Base-by-base conservation (phyloP, 2,329 filamentous ascomycete species). In the Arachnomyces sp. region DNA sequence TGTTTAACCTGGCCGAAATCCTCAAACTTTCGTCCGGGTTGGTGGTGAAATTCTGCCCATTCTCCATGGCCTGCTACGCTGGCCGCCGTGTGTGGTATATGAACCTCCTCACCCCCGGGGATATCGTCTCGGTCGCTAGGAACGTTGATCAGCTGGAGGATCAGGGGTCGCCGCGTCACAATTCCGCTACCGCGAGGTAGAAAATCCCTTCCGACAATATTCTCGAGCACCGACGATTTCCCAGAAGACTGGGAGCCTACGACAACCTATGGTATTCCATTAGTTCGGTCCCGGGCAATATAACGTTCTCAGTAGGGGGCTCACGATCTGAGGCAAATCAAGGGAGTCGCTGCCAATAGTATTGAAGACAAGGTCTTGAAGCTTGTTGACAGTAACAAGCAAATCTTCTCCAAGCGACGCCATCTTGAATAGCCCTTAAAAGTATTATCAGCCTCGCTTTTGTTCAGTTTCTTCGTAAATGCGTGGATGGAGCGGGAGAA, bases 281-380 rank as follows among this genome's bases (percentile, higher is more conserved):
- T 25, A 25, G 21, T 25, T 5, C 5, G 21, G 21, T 25, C 21
- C 21, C 9, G 15, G 6, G 9, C 15, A 13, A 34, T 14, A 11
- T 28, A 13, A 14, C 15, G 15, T 6, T 4, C 12, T 13, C 17
- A 16, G 4, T 15, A 15, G n/a, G 39, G 14, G 49, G 71, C 80
- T 60, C 81, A 95, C 92, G 75, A 98, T 98, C 71, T 98, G 92
- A 44, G 92, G 92, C 43, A 98, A 73, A 68, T 98, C 92, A 46
- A 98, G 77, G 39, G 90, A 96, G 67, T 98, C 92, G 72, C 89
- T 96, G 67, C 92, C 92, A 66, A 98, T 98, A 53, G 92, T 98
- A 71, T 98, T 98, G 74, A 98, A 98, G 59, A 98, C 92, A 60
- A 98, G 71, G 67, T 96, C 92, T 68, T 98, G 92, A 59, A 98